Evolutionary conservation across 2,329 filamentous ascomycete genomes (phyloP).

Genomic region (Fusarium nisikadoi): DNA sequence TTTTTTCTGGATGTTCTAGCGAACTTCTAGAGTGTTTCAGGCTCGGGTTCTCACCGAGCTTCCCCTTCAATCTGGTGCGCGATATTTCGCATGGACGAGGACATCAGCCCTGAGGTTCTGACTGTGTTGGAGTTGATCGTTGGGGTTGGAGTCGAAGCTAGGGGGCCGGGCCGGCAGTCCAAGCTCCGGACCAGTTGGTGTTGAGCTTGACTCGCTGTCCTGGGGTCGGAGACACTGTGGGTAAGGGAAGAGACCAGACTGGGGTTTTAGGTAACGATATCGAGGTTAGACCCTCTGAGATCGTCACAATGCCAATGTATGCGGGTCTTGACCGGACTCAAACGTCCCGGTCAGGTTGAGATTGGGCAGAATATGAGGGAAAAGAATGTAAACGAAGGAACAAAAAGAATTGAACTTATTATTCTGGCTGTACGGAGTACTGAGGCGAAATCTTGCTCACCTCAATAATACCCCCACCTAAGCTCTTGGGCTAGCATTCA

Average conservation of each 20-base stretch:
- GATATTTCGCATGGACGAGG: neutral
- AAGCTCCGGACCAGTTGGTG: constrained; percentile 26
- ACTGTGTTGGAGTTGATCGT: neutral
- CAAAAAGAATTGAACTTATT: neutral
- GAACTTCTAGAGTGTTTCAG: constrained; percentile 31
- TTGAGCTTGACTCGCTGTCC: constrained; percentile 1
- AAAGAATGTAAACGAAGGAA: neutral
- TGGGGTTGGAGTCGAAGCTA: neutral
- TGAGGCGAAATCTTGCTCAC: constrained; percentile 2
- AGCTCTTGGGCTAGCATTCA: neutral
- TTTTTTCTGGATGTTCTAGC: constrained; percentile 21
- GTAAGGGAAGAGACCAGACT: constrained; percentile 22
- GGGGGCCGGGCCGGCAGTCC: constrained; percentile 38
- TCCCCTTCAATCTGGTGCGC: neutral
- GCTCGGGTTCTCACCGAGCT: constrained; percentile 28
- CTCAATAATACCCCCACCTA: constrained; percentile 2
- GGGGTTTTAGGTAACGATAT: constrained; percentile 35
- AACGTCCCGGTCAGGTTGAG: constrained; percentile 28
- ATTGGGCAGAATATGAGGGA: constrained; percentile 17
- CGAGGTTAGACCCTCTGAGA: constrained; percentile 22
- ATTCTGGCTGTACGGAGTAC: neutral
- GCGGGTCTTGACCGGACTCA: constrained; percentile 18
- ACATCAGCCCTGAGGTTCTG: neutral
- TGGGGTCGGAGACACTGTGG: constrained; percentile 16
- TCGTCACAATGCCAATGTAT: constrained; percentile 18